Conservation (phyloP, 805 yeast species). For the Candida takata region DNA sequence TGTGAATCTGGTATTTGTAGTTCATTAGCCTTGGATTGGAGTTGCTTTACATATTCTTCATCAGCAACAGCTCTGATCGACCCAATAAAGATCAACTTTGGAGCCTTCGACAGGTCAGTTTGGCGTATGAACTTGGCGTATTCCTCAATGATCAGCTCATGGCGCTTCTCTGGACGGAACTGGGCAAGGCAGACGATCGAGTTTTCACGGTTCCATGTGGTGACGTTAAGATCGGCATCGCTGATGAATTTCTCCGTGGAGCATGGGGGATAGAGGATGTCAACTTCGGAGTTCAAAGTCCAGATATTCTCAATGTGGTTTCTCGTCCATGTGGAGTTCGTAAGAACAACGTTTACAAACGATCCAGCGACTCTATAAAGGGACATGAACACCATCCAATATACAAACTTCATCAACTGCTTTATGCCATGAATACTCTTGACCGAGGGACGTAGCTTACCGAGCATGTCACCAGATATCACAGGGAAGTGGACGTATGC, state of each 20-base stretch:
- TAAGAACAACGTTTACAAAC: conserved; percentile 55
- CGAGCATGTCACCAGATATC: conserved; percentile 81
- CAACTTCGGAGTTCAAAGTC: conserved; percentile 38
- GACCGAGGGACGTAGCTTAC: conserved; percentile 37
- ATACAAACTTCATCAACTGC: conserved; percentile 40
- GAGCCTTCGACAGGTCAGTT: conserved; percentile 21
- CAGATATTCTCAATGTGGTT: conserved; percentile 67
- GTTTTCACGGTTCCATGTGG: conserved; percentile 27
- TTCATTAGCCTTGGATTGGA: conserved; percentile 39
- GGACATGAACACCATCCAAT: conserved; percentile 66
- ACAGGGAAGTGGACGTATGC: conserved; percentile 95
- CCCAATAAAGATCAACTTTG: conserved; percentile 72
- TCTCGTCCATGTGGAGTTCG: conserved; percentile 90
- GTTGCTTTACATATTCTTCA: conserved; percentile 43
- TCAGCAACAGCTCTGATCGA: conserved; percentile 72
- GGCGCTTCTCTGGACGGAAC: conserved; percentile 93
- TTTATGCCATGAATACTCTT: conserved; percentile 16
- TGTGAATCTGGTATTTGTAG: conserved; percentile 35
- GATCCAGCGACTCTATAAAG: conserved; percentile 62
- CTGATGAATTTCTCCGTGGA: conserved; percentile 51
- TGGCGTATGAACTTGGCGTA: conserved; percentile 46
- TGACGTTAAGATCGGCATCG: conserved; percentile 13
- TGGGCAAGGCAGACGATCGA: conserved; percentile 60
- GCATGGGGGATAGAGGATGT: conserved; percentile 82
- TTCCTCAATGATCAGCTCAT: conserved; percentile 57